These are phyloP conservation scores for Dothiorella sarmentorum DNA, from an alignment of 2,329 filamentous ascomycete genomes.

Conservation along the genomic window DNA sequence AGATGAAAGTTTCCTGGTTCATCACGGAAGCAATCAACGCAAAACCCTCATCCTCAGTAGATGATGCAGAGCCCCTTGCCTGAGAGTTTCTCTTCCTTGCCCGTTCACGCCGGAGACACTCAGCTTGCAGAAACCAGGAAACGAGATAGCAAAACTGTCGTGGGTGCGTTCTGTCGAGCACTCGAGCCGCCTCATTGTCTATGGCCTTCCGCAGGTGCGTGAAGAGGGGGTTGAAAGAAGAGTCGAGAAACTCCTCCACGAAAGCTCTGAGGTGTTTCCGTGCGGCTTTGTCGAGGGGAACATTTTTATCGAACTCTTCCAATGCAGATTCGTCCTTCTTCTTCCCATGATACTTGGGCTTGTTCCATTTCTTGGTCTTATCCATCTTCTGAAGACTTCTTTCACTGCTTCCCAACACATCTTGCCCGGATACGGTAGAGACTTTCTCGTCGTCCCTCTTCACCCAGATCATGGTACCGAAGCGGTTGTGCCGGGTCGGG, in stretches of 20 bases:
- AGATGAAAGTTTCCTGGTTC: constrained; percentile 92
- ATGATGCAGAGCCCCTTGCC: constrained; percentile 36
- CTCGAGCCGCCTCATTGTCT: constrained; percentile 80
- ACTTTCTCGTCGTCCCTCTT: constrained; percentile 81
- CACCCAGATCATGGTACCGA: constrained; percentile 97
- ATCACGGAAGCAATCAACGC: constrained; percentile 84
- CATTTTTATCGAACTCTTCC: constrained; percentile 72
- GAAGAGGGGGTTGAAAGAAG: constrained; percentile 88
- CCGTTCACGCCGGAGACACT: constrained; percentile 64
- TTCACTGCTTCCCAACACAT: constrained; percentile 70
- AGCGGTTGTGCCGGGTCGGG: constrained; percentile 85
- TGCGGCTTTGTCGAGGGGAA: constrained; percentile 68
- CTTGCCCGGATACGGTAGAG: constrained; percentile 83
- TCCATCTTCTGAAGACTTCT: constrained; percentile 85
- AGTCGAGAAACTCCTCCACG: constrained; percentile 90
- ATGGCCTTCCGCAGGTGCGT: constrained; percentile 82
- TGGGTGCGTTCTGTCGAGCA: constrained; percentile 68
- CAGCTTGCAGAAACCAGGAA: constrained; percentile 87
- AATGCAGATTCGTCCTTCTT: constrained; percentile 27
- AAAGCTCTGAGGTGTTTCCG: constrained; percentile 75
- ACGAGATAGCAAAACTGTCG: constrained; percentile 90
- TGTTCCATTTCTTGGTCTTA: constrained; percentile 83
- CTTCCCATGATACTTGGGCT: constrained; percentile 58
- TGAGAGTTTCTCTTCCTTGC: constrained; percentile 48
- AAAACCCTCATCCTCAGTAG: constrained; percentile 66